Evolutionary conservation across 768 basidiomycete genomes (phyloP).

Genomic region (Rhodotorula sphaerocarpa): DNA sequence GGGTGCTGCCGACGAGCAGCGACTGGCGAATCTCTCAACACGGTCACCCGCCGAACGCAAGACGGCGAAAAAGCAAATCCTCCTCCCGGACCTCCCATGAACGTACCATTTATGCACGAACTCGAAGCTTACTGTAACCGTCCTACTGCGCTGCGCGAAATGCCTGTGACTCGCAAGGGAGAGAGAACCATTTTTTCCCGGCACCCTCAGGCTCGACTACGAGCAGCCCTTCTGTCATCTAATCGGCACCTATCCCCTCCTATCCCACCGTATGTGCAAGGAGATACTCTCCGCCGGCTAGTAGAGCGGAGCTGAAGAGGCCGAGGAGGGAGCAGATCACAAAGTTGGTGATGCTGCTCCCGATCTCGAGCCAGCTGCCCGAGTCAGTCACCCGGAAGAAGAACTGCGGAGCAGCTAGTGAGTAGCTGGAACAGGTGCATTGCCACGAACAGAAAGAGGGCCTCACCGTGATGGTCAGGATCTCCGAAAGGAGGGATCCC

Average conservation of each 20-base stretch:
- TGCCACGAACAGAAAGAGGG: slow-evolving; percentile 5
- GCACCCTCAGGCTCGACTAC: no score
- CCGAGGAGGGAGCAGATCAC: slow-evolving; percentile 70
- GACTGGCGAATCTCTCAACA: not conserved
- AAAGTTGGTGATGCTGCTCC: slow-evolving; percentile 80
- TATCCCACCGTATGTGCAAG: not conserved
- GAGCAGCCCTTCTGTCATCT: no score
- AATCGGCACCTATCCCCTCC: not conserved
- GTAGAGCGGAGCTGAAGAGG: slow-evolving; percentile 70
- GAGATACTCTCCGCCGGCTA: slow-evolving; percentile 55
- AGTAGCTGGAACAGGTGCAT: not conserved
- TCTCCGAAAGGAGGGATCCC: slow-evolving; percentile 64
- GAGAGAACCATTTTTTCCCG: no score
- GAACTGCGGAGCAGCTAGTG: slow-evolving; percentile 46
- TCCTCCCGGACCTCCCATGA: no score
- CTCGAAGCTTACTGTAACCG: no score
- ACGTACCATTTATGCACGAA: no score
- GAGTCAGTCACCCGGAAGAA: slow-evolving; percentile 70
- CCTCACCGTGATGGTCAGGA: slow-evolving; percentile 45
- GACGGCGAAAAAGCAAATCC: no score
- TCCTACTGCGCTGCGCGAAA: no score
- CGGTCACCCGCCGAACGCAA: no score
- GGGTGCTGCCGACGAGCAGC: not conserved
- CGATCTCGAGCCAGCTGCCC: slow-evolving; percentile 84
- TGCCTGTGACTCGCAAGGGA: no score